Base-by-base conservation (phyloP, 2,329 filamentous ascomycete genomes). In the Metarhizium sp. region DNA sequence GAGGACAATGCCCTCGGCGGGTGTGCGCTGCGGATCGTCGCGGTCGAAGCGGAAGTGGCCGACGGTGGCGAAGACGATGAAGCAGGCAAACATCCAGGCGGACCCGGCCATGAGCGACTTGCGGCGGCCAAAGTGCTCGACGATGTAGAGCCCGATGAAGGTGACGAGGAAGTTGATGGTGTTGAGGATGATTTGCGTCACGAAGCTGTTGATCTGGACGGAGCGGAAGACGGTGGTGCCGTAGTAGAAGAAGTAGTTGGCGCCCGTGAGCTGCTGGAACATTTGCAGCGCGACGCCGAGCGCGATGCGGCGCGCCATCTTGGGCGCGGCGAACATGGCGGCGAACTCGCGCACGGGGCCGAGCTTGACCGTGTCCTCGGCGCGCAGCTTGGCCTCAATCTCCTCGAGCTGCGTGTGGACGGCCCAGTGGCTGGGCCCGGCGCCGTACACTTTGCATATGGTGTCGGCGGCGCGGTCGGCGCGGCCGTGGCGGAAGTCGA, bases 241-340 rank as follows among this genome's bases (percentile, higher is more conserved):
- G 55, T 85, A 87, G 66, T 82, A 81, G 64, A 86, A 85, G 72
- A 82, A 85, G 67, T 81, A 86, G 62, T 86, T 86, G 34, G 82
- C 83, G 46, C 84, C 83, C 0, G 81, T 87, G 0, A 88, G 73
- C 62, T 88, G 86, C 66, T 88, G 85, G 38, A 86, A 78, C 63
- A 82, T 79, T 67, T 87, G 82, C 1, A 88, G 73, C 0, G 70
- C 63, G 54, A 86, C 75, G 25, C 85, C 84, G 0, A 87, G 73
- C 0, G 79, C 61, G 0, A 84, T 81, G 1, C 85, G 78, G 61
- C 86, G 86, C 0, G 76, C 66, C 78, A 87, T 87, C 3, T 81
- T 75, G 2, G 84, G 83, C 0, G 80, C 82, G 49, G 75, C 79
- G 62, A 87, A 84, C 72, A 87, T 85, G 59, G 80, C 78, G 46